Evolutionary conservation across 192 early-diverging fungal genomes (phyloP).

Genomic region (Gigaspora rosea): DNA sequence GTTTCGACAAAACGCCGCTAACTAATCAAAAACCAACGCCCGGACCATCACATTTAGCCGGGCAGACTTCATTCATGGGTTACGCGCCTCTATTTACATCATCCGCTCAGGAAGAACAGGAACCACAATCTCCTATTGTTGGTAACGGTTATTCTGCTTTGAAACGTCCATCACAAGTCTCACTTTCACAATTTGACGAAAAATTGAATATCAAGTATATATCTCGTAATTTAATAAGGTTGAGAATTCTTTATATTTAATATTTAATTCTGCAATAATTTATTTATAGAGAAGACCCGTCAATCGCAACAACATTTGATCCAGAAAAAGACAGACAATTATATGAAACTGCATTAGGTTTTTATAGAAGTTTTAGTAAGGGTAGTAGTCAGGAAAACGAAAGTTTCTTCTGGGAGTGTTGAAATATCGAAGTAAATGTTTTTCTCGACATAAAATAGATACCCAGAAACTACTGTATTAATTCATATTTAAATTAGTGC

Average conservation of each 20-base stretch:
- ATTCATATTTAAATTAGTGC: too few relatives aligned
- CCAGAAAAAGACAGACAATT: slow-evolving; percentile 27
- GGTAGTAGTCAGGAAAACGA: neutral
- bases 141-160: neutral
- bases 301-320: slow-evolving; percentile 31
- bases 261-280: neutral
- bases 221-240: neutral
- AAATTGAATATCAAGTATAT: slow-evolving; percentile 11
- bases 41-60: neutral
- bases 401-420: neutral
- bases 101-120: neutral
- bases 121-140: neutral
- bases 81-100: too few relatives aligned
- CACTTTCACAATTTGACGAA: slow-evolving; percentile 22
- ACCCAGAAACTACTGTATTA: too few relatives aligned
- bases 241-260: neutral
- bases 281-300: slow-evolving; percentile 6
- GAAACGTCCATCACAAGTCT: slow-evolving; percentile 22
- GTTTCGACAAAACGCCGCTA: neutral
- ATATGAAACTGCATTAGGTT: slow-evolving; percentile 8
- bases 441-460: too few relatives aligned
- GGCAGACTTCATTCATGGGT: neutral
- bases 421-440: neutral
- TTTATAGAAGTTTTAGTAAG: slow-evolving; percentile 23
- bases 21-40: neutral